These are phyloP conservation scores for Cladorrhinum samala DNA, from an alignment of 495 filamentous ascomycete genomes.

Conservation along the genomic window DNA sequence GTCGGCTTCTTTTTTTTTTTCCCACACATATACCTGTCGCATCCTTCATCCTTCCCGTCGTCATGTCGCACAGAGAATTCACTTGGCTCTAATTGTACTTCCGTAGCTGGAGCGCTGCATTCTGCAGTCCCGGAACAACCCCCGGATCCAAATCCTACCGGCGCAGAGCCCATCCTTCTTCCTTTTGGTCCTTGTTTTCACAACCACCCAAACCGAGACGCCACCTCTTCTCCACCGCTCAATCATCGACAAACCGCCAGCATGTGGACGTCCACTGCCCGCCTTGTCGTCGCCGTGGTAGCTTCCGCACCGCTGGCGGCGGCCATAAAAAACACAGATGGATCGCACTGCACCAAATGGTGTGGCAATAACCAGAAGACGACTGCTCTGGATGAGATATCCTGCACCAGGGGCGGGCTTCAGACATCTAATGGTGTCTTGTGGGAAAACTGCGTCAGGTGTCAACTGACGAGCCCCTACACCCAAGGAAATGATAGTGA, in stretches of 20 bases:
- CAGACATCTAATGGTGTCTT: slow-evolving; percentile 26
- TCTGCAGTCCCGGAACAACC: slow-evolving; percentile 11
- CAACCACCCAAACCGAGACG: not conserved
- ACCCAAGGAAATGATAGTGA: slow-evolving; percentile 27
- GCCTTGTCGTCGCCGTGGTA: slow-evolving; percentile 13
- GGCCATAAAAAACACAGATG: slow-evolving; percentile 30
- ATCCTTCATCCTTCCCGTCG: slow-evolving; percentile 4
- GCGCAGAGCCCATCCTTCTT: not conserved
- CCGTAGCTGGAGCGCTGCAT: slow-evolving; percentile 16
- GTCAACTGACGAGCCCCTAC: slow-evolving; percentile 37
- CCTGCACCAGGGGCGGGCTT: slow-evolving; percentile 31
- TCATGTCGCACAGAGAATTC: slow-evolving; percentile 21
- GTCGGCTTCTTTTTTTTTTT: not conserved
- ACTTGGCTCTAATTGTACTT: slow-evolving; percentile 19
- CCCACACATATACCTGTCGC: not conserved
- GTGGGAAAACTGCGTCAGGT: slow-evolving; percentile 37
- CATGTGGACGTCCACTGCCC: slow-evolving; percentile 17
- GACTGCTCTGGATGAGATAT: slow-evolving; percentile 35
- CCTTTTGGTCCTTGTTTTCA: not conserved
- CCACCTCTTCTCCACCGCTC: not conserved
- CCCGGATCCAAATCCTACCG: not conserved
- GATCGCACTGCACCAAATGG: slow-evolving; percentile 35
- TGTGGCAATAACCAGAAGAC: slow-evolving; percentile 39
- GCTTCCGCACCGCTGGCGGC: slow-evolving; percentile 23
- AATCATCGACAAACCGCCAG: slow-evolving; percentile 3